These are phyloP conservation scores for Auriculariales sp. DNA, from an alignment of 768 basidiomycete species.

Conservation along the genomic window DNA sequence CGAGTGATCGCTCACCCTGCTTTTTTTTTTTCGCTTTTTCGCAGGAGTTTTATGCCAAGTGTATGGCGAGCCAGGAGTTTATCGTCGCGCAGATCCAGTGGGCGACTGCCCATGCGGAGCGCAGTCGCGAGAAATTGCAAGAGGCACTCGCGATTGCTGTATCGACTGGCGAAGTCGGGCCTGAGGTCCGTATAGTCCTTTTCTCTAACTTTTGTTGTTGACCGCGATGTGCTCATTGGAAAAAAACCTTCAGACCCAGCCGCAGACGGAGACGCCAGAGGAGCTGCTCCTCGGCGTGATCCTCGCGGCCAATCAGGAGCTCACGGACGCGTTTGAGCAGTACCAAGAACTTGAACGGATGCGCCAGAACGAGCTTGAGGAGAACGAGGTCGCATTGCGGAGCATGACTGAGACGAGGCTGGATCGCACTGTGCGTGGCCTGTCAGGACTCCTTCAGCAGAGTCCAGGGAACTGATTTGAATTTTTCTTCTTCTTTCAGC, in stretches of 20 bases:
- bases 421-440: slow-evolving; percentile 42
- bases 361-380: slow-evolving; percentile 33
- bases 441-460: neutral
- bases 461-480: neutral
- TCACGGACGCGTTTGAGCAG: slow-evolving; percentile 51
- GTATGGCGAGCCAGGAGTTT: slow-evolving; percentile 69
- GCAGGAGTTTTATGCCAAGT: slow-evolving; percentile 75
- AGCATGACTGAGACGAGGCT: slow-evolving; percentile 56
- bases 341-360: slow-evolving; percentile 68
- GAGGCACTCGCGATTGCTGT: slow-evolving; percentile 1
- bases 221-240: no score
- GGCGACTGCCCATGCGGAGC: slow-evolving; percentile 73
- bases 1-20: neutral
- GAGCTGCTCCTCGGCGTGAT: slow-evolving; percentile 62
- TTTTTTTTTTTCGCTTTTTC: neutral
- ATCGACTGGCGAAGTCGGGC: neutral
- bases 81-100: slow-evolving; percentile 81
- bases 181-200: neutral
- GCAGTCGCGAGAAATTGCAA: slow-evolving; percentile 30
- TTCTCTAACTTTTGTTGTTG: neutral
- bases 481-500: slow-evolving; percentile 5
- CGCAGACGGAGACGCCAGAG: slow-evolving; percentile 42
- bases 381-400: slow-evolving; percentile 50
- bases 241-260: neutral
- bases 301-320: slow-evolving; percentile 57